Evolutionary conservation across 306 rosid genomes (phyloP), one percentile per base, ranked within the genome.

Genomic region (Inga leiocalycina): DNA sequence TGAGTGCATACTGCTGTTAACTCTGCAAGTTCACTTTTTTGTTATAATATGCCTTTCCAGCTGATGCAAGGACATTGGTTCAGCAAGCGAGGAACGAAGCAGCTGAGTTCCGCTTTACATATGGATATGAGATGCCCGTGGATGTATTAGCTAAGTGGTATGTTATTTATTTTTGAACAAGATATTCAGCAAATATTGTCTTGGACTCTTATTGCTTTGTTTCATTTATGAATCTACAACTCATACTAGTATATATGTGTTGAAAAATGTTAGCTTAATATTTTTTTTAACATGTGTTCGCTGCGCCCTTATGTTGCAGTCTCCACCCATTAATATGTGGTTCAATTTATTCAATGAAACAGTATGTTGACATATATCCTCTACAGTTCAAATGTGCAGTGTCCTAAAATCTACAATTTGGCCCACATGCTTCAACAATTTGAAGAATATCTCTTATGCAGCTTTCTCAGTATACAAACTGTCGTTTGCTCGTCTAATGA

Each of bases 1-100:
- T 57, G 81, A 76, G 49, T 39, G 44, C 22, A 64, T 45, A 24
- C 59, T 57, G 0, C 12, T 66, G 52, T 59, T 81, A 64, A 45
- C 39, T 34, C 57, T 65, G 43, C 19, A 78, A 52, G 57, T 17
- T 77, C 61, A 84, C 44, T 13, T 74, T 81, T 86, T 76, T 76
- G 75, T 91, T 48, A 24, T 83, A n/a, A 39, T 85, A 51, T 75
- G 22, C 68, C 78, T 81, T 89, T 88, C 81, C 94, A 94, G 99
- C 99, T 89, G 97, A 97, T 88, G 98, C 99, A 15, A 94, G 97
- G 86, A 92, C 98, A 85, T 86, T 97, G 73, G 99, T 97, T 71
- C 96, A 91, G 75, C 98, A 97, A 88, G 99, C 99, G 75, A 94
- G 99, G 82, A 94, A 94, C 77, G 97, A 97, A 89, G 99, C 98